These are phyloP conservation scores for Malus hybrid DNA, from an alignment of 331 rosid species.

Conservation along the genomic window DNA sequence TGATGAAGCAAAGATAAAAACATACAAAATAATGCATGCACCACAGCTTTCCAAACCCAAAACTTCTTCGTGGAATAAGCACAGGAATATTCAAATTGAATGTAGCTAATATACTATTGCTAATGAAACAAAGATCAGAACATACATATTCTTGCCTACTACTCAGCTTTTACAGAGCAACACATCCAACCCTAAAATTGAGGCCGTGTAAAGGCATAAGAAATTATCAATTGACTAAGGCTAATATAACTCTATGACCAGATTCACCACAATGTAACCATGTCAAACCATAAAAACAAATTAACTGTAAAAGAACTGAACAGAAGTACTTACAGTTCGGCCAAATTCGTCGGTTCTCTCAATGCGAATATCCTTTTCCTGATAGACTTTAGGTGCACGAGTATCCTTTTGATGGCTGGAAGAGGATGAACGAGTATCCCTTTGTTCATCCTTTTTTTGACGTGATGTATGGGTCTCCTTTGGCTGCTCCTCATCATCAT, in stretches of 20 bases:
- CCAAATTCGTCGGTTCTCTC: slow-evolving; percentile 92
- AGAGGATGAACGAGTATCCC: slow-evolving; percentile 38
- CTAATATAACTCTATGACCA: neutral
- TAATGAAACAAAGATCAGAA: neutral
- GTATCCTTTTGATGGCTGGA: slow-evolving; percentile 19
- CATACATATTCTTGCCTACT: neutral
- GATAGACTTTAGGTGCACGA: slow-evolving; percentile 22
- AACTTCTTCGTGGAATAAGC: neutral
- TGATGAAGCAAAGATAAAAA: neutral
- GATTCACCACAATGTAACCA: neutral
- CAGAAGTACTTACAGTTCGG: slow-evolving; percentile 63
- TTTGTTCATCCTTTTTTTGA: slow-evolving; percentile 14
- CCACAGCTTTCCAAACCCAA: neutral
- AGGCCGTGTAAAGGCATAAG: neutral
- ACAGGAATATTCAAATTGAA: neutral
- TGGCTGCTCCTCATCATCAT: slow-evolving; percentile 48
- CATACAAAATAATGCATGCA: neutral
- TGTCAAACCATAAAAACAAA: neutral
- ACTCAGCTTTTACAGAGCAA: neutral
- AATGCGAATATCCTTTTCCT: slow-evolving; percentile 74
- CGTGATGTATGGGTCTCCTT: slow-evolving; percentile 29
- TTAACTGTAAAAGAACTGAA: neutral
- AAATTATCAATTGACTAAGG: neutral
- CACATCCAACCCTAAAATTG: neutral
- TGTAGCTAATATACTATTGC: neutral